Evolutionary conservation across 2,329 filamentous ascomycete species (phyloP), one percentile per base, ranked within the genome.

Genomic region (Monosporascus sp.): DNA sequence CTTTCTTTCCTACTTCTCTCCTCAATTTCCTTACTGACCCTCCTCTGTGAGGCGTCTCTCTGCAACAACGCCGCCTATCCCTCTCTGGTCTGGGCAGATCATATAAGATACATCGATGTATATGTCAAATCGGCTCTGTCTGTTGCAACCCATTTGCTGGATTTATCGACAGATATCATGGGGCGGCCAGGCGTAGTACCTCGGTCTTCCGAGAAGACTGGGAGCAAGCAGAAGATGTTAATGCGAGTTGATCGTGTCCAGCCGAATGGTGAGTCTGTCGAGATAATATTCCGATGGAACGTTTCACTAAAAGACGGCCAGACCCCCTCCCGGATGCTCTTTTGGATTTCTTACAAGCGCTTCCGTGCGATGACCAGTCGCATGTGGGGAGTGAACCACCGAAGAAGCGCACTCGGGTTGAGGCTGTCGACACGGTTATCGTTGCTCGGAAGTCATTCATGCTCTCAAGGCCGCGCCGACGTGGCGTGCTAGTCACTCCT

Each of bases 381-480:
- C 49, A 54, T 17, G 40, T 46, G 7, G 19, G 8, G 11, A 38
- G 45, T 24, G 59, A 58, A n/a, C 59, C 52, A 31, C 54, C 56
- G 9, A 35, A 27, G 19, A 68, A 67, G 48, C 63, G 64, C 17
- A 43, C 51, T 31, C 58, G 60, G 19, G 20, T 60, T 7, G 60
- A 60, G 8, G 22, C 46, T 11, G 17, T 57, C 24, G 57, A 64
- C 14, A 45, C 57, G 1, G 59, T 67, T n/a, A 56, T 56, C 8
- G 37, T 67, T 6, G 52, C 60, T 7, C 57, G 54, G 17, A 51
- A 63, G 46, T 51, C 41, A 0, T 50, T 67, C 19, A 56, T 53
- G 2, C 19, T 65, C n/a, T 50, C 54, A 16, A 52, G 60, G 44
- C 61, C 57, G 1, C 26, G 35, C 2, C 52, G 55, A 19, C 17